phyloP scores from a whole-genome alignment of 2,329 filamentous ascomycete genomes.

The Xylogone sp. region DNA sequence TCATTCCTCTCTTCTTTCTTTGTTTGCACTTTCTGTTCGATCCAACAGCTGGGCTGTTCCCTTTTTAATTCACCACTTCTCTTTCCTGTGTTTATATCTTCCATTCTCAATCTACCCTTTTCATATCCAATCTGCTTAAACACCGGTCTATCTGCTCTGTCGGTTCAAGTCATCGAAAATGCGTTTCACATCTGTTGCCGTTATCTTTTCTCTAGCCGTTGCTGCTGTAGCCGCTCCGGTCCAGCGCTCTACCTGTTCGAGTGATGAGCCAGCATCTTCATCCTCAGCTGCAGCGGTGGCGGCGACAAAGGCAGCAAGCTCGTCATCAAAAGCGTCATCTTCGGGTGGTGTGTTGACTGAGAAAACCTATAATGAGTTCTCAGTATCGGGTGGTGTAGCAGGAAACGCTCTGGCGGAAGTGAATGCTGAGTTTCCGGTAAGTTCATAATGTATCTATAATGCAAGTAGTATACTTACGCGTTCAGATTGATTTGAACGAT shows the following conservation, averaged over 20 bases:
- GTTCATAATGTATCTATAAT: conserved; percentile 10
- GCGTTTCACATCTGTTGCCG: background rate
- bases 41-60: too few species aligned
- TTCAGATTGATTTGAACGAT: conserved; percentile 39
- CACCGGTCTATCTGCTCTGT: too few species aligned
- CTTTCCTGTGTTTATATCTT: too few species aligned
- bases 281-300: background rate
- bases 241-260: too few species aligned
- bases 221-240: background rate
- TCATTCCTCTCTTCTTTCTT: too few species aligned
- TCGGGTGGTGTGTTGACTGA: conserved; percentile 11
- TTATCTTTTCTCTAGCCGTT: background rate
- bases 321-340: background rate
- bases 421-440: conserved; percentile 49
- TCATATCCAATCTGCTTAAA: too few species aligned
- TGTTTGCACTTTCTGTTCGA: too few species aligned
- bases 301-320: background rate
- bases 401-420: conserved; percentile 52
- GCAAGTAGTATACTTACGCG: too few species aligned
- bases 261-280: too few species aligned
- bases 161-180: background rate
- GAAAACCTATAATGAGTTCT: conserved; percentile 32
- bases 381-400: conserved; percentile 46
- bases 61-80: too few species aligned
- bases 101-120: too few species aligned